phyloP scores from a whole-genome alignment of 2,329 filamentous ascomycete genomes.

The Decorospora gaudefroyi region DNA sequence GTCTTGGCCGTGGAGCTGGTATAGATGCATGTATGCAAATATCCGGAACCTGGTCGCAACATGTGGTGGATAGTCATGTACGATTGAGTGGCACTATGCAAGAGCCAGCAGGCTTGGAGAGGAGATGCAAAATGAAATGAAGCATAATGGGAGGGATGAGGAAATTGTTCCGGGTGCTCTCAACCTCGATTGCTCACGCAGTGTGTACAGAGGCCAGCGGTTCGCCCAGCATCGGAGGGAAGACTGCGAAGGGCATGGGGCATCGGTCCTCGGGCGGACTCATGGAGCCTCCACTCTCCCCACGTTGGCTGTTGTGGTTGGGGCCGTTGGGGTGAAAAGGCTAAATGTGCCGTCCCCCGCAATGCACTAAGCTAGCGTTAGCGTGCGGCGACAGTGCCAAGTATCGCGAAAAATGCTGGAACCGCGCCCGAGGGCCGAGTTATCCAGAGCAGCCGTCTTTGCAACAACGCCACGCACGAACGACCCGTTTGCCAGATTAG shows the following conservation, averaged over 20 bases:
- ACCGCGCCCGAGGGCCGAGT: conserved; percentile 14
- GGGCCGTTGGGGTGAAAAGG: conserved; percentile 37
- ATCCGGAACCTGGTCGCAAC: conserved; percentile 2
- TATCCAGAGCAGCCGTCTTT: conserved; percentile 15
- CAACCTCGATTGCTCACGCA: not conserved
- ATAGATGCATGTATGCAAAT: conserved; percentile 7
- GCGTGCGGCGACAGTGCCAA: conserved; percentile 11
- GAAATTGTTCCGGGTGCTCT: conserved; percentile 35
- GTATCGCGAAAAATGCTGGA: conserved; percentile 20
- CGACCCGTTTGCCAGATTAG: not conserved
- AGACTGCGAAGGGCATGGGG: conserved; percentile 22
- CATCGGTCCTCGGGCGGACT: conserved; percentile 39
- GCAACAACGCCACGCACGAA: not conserved
- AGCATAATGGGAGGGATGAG: conserved; percentile 1
- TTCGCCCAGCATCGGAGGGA: not conserved
- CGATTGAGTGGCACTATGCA: conserved; percentile 14
- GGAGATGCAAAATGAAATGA: not conserved
- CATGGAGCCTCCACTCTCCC: conserved; percentile 25
- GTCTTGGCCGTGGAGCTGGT: conserved; percentile 16
- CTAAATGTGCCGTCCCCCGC: conserved; percentile 35
- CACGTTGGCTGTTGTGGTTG: no score
- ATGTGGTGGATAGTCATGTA: not conserved
- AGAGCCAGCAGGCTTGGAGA: conserved; percentile 3
- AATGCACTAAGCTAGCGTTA: conserved; percentile 14
- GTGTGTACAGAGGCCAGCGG: not conserved